These are phyloP conservation scores for Leucosporidium yakuticum DNA, from an alignment of 768 basidiomycete genomes.

Conservation along the genomic window DNA sequence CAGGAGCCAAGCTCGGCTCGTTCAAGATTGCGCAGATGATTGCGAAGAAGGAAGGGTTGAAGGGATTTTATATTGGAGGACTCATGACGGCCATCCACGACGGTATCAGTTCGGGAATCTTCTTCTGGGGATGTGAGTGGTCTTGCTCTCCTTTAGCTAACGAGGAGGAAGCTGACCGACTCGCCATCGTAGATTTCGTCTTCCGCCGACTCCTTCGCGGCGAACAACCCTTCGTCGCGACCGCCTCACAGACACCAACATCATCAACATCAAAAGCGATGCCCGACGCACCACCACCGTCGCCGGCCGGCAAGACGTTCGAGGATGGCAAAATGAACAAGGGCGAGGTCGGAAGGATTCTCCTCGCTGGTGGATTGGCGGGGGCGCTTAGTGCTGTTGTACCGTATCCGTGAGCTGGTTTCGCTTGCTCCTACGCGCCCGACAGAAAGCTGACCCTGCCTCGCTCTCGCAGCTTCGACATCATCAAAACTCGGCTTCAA, in stretches of 20 bases:
- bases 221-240: conserved; percentile 20
- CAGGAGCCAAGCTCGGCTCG: conserved; percentile 27
- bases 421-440: neutral
- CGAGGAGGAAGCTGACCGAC: neutral
- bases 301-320: neutral
- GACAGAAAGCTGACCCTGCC: neutral
- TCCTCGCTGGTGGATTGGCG: conserved; percentile 29
- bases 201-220: conserved; percentile 26
- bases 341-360: conserved; percentile 15
- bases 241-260: neutral
- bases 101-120: conserved; percentile 23
- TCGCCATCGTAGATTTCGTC: conserved; percentile 29
- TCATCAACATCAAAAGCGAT: conserved; percentile 1
- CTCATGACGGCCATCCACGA: conserved; percentile 33
- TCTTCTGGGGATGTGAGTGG: conserved; percentile 28
- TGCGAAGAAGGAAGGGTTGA: conserved; percentile 24
- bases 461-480: conserved; percentile 24
- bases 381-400: conserved; percentile 27
- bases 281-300: neutral
- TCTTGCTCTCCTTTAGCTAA: neutral
- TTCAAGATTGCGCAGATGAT: conserved; percentile 30
- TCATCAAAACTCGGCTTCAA: conserved; percentile 35
- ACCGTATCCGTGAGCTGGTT: conserved; percentile 25
- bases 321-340: conserved; percentile 12
- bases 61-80: conserved; percentile 34